Percentiles rank a stretch among this genome's conserved stretches.
These are phyloP conservation scores for Catunica adiposa DNA, from an alignment of 2,329 filamentous ascomycete genomes.

Conservation along the genomic window DNA sequence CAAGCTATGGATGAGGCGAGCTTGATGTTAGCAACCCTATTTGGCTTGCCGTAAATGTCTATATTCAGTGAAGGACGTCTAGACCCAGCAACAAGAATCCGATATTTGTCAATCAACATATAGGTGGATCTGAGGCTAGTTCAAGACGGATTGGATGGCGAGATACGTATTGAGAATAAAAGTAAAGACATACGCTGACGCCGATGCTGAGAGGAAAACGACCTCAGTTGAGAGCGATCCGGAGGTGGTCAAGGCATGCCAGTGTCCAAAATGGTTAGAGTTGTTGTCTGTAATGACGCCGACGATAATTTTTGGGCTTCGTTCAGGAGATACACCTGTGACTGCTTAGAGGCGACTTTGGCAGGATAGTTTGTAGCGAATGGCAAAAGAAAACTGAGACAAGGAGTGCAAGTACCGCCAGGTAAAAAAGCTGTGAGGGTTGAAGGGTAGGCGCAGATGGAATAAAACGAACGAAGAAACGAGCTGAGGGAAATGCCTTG, in stretches of 20 bases:
- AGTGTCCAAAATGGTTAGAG: background rate
- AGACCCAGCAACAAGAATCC: too few species aligned
- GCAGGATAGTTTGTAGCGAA: background rate
- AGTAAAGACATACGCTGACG: background rate
- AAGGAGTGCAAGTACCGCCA: background rate
- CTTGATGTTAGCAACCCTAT: too few species aligned
- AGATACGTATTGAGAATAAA: background rate
- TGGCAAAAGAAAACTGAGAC: background rate
- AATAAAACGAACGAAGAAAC: background rate
- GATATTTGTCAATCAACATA: too few species aligned
- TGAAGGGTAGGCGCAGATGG: background rate
- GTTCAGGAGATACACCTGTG: background rate
- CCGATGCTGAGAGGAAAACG: background rate
- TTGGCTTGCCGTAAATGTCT: too few species aligned
- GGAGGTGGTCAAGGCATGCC: conserved; percentile 4
- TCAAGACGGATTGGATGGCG: background rate
- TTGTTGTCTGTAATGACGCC: background rate
- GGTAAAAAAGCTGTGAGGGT: background rate
- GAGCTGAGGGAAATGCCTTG: background rate
- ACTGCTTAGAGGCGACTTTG: background rate
- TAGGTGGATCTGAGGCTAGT: background rate
- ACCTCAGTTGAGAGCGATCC: background rate
- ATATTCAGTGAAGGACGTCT: too few species aligned
- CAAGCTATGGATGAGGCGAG: background rate
- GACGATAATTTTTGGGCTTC: background rate